Percentiles rank a stretch among this genome's conserved stretches.
These are phyloP conservation scores for Talaromyces islandicus DNA, from an alignment of 2,329 filamentous ascomycete species.

Conservation along the genomic window DNA sequence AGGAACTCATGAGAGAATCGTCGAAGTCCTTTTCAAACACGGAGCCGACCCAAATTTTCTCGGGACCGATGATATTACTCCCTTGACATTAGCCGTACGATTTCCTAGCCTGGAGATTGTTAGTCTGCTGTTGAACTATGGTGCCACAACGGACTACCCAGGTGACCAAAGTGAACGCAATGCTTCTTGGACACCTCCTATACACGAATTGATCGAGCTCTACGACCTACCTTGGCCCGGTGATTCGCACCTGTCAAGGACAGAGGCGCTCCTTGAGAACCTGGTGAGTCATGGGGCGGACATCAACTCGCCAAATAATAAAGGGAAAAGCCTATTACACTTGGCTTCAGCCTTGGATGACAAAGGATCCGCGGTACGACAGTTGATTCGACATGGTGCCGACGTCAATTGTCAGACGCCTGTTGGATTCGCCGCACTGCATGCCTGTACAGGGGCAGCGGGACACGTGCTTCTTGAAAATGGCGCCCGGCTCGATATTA, in stretches of 20 bases:
- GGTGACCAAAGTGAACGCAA: background rate
- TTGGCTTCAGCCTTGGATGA: background rate
- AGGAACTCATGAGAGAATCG: too few relatives aligned
- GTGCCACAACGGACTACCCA: background rate
- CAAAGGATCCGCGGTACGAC: background rate
- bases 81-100: background rate
- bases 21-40: too few relatives aligned
- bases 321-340: background rate
- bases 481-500: background rate
- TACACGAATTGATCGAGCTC: too few relatives aligned
- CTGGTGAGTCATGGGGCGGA: background rate
- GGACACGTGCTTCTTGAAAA: background rate
- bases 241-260: background rate
- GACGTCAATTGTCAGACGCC: background rate
- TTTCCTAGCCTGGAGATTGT: background rate
- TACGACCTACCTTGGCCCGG: too few relatives aligned
- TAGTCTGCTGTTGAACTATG: background rate
- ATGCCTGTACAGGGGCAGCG: background rate
- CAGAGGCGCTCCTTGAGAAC: background rate
- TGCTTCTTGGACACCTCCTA: too few relatives aligned
- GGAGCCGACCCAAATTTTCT: too few relatives aligned
- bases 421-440: background rate
- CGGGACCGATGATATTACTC: too few relatives aligned
- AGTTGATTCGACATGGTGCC: background rate
- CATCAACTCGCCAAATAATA: background rate